Evolutionary conservation across 768 basidiomycete genomes (phyloP).

Genomic region (Lentinus brumalis): DNA sequence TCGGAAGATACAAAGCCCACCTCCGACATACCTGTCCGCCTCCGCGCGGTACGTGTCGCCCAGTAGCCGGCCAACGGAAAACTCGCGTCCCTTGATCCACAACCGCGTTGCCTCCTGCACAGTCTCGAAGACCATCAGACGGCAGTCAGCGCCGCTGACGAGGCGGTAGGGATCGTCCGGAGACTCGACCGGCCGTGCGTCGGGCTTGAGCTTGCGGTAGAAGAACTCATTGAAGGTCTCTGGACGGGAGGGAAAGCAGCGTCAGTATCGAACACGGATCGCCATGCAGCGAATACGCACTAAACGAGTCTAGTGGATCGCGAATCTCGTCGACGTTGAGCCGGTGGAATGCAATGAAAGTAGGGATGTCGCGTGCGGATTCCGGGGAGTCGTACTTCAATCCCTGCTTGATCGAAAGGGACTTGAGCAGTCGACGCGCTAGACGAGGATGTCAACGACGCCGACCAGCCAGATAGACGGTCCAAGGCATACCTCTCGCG

Average conservation of each 20-base stretch:
- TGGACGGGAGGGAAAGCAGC: constrained; percentile 28
- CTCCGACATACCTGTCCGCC: constrained; percentile 72
- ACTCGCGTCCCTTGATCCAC: constrained; percentile 98
- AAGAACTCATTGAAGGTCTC: constrained; percentile 96
- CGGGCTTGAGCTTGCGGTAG: constrained; percentile 83
- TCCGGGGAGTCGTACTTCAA: constrained; percentile 87
- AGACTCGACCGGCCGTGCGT: constrained; percentile 72
- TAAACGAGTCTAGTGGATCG: constrained; percentile 83
- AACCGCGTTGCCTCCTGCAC: constrained; percentile 83
- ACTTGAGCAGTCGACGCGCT: constrained; percentile 85
- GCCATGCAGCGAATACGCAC: constrained; percentile 43
- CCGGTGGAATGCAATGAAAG: constrained; percentile 89
- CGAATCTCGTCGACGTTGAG: constrained; percentile 81
- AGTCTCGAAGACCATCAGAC: constrained; percentile 92
- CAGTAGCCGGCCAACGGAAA: constrained; percentile 76
- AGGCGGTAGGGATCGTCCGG: constrained; percentile 77
- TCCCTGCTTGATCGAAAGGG: constrained; percentile 91
- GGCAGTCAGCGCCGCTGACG: constrained; percentile 92
- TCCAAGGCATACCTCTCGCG: constrained; percentile 58
- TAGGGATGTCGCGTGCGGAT: constrained; percentile 80
- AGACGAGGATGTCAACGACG: neutral
- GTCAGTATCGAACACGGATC: neutral
- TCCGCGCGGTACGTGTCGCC: constrained; percentile 76
- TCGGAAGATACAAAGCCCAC: constrained; percentile 87
- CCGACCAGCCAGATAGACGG: neutral